These are phyloP conservation scores for Euclidium syriacum DNA, from an alignment of 345 rosid species.

Conservation along the genomic window DNA sequence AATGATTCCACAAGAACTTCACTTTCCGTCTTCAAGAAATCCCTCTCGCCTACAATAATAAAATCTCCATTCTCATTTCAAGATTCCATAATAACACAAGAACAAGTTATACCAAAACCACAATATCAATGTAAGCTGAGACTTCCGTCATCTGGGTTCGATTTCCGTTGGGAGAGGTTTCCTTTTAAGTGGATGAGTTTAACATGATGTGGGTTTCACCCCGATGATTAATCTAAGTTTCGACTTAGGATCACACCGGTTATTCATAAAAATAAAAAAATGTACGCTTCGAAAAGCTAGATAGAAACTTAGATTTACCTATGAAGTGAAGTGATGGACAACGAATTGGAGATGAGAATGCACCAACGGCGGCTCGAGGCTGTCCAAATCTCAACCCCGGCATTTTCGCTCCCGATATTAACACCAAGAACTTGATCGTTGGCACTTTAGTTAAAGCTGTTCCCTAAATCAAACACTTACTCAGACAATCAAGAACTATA, in stretches of 20 bases:
- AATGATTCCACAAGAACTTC: constrained; percentile 35
- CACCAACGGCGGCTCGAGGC: constrained; percentile 46
- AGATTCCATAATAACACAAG: not conserved
- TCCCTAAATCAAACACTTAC: constrained; percentile 1
- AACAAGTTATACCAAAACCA: too few relatives aligned
- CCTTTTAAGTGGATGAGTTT: too few relatives aligned
- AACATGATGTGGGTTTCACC: too few relatives aligned
- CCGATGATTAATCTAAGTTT: too few relatives aligned
- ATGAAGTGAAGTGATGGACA: constrained; percentile 62
- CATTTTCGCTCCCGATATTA: constrained; percentile 43
- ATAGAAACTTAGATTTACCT: constrained; percentile 32
- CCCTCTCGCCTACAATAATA: constrained; percentile 43
- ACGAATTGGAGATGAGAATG: constrained; percentile 43
- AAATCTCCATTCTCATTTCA: not conserved
- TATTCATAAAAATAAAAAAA: too few relatives aligned
- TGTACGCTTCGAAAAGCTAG: not conserved
- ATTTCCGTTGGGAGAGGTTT: too few relatives aligned
- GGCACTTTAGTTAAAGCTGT: constrained; percentile 39
- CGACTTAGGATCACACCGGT: too few relatives aligned
- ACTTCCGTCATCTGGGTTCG: too few relatives aligned
- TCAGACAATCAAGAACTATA: not conserved
- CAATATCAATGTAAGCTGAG: too few relatives aligned
- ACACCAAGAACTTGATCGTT: constrained; percentile 44
- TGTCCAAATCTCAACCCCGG: constrained; percentile 39
- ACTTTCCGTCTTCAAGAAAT: constrained; percentile 38